Base-by-base conservation (phyloP, 2,329 filamentous ascomycete genomes). In the Chaetomiaceae sp. region DNA sequence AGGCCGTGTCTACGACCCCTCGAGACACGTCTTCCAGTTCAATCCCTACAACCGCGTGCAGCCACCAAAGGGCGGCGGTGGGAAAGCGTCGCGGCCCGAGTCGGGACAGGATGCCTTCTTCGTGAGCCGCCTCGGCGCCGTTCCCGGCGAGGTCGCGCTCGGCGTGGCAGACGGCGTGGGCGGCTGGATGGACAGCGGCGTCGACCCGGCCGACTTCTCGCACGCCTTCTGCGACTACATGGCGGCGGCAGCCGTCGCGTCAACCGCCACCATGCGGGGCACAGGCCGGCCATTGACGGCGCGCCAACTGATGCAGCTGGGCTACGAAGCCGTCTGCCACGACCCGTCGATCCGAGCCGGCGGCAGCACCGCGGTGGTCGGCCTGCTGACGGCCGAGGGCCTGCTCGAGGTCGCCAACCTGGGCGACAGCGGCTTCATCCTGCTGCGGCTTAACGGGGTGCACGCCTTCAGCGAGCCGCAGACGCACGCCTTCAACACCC, bases 101-200 rank as follows among this genome's bases (percentile, higher is more conserved):
- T 94, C 88, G 47, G 94, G 94, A 15, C 91, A 99, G 71, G 94
- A 99, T 78, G 89, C 94, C 54, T 97, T 96, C 75, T 99, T 99
- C 71, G 87, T 94, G 63, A 82, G 87, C 66, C 83, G 85, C 22
- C 76, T 96, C n/a, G 89, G 88, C 47, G 81, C 84, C 59, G 80
- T 80, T 19, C 56, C 60, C 1, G 79, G 83, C 34, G 78, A 84
- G 37, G 81, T 96, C 11, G 89, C 91, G 0, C 86, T 99, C 62
- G 94, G 90, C 17, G 82, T 99, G 22, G 91, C 91, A 49, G 94
- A 99, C 68, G 94, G 94, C 11, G 94, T 99, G 0, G 94, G 94
- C 44, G 94, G 94, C 33, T 99, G 94, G 91, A 83, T 87, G 59
- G 89, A 96, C 63, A 92, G 88, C 36, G 91, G 91, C 40, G 86